phyloP scores from a whole-genome alignment of 2,329 filamentous ascomycete species.

The Monilinia aucupariae region DNA sequence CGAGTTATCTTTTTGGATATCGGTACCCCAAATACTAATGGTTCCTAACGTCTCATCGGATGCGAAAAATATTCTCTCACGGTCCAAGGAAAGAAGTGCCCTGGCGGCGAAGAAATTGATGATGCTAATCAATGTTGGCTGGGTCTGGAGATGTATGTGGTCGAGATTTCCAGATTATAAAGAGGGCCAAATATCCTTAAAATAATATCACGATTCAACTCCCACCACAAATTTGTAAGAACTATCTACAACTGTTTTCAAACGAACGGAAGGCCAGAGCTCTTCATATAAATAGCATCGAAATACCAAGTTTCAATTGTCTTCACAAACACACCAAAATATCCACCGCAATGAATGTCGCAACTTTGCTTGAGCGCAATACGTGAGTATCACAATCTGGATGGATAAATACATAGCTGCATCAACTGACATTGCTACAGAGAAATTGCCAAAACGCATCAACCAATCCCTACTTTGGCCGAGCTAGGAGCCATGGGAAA shows the following conservation, averaged over 20 bases:
- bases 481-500: slow-evolving; percentile 11
- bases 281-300: background rate
- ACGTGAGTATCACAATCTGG: background rate
- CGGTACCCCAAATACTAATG: background rate
- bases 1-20: background rate
- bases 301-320: background rate
- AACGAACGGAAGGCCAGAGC: background rate
- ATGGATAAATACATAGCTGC: background rate
- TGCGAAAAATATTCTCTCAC: background rate
- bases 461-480: slow-evolving; percentile 16
- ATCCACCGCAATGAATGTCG: background rate
- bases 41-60: background rate
- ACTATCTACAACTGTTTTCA: background rate
- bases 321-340: background rate
- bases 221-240: background rate
- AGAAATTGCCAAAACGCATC: slow-evolving; percentile 13
- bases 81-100: background rate
- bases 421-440: background rate
- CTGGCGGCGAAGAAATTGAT: background rate
- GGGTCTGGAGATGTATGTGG: background rate
- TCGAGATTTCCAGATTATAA: background rate
- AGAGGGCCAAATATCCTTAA: background rate
- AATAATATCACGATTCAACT: background rate
- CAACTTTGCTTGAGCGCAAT: background rate
- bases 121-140: background rate